Base-by-base conservation (phyloP, 148 eudicot genomes). In the Rhododendron molle region DNA sequence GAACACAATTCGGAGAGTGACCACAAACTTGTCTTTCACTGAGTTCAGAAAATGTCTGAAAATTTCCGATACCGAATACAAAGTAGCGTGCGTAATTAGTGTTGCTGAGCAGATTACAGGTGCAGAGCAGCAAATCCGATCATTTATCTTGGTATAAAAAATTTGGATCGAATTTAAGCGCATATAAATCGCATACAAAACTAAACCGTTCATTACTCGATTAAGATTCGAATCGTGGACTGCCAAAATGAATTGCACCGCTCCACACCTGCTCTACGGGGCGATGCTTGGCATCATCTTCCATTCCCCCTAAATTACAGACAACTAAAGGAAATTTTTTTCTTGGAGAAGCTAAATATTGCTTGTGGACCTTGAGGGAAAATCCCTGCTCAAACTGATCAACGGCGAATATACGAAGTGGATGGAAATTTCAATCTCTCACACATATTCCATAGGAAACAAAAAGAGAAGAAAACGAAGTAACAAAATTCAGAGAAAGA, bases 71-170 rank as follows among this genome's bases (percentile, higher is more conserved):
- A 67, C 28, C 3, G 32, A 26, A 9, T 18, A 1, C 65, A 21
- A 20, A 7, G 54, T 13, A 50, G 18, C 54, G 2, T 50, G 18
- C 54, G 2, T 50, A 11, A 50, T 50, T 47, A 40, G 43, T 40
- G 0, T 40, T 6, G 1, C 44, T 7, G 7, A 5, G 44, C 1
- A n/a, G n/a, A n/a, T n/a, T n/a, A n/a, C n/a, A n/a, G n/a, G n/a
- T n/a, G n/a, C n/a, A n/a, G n/a, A n/a, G n/a, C n/a, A n/a, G n/a
- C n/a, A n/a, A n/a, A n/a, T n/a, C n/a, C n/a, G n/a, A n/a, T n/a
- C 8, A 40, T 40, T 40, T 40, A 40, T 40, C 8, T 40, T 0
- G 1, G 0, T 0, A 40, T 1, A 0, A 1, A 5, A 0, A 0
- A 7, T 0, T 40, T 1, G 44, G 7, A 40, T 5, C 44, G 44